phyloP scores from a whole-genome alignment of 768 basidiomycete species.

The Lentinula edodes region DNA sequence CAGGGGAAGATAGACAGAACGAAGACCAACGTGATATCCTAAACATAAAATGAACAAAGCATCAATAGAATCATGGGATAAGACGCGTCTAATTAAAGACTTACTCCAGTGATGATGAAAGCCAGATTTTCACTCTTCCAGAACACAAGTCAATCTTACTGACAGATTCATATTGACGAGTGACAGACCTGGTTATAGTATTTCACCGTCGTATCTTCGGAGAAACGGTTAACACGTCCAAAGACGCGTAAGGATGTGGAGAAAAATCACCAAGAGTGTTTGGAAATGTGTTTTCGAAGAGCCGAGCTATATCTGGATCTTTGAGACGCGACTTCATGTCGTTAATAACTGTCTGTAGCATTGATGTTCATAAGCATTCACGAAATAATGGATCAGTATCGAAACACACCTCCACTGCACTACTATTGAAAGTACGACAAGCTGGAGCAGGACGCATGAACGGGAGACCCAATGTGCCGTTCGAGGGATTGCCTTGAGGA shows the following conservation, averaged over 20 bases:
- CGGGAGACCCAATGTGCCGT: conserved; percentile 57
- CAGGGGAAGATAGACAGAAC: background rate
- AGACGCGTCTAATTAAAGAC: conserved; percentile 12
- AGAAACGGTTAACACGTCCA: background rate
- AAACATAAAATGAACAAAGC: background rate
- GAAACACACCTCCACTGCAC: conserved; percentile 58
- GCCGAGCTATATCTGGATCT: conserved; percentile 70
- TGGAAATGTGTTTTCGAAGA: conserved; percentile 82
- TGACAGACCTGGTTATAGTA: conserved; percentile 57
- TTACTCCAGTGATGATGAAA: conserved; percentile 75
- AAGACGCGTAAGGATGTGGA: background rate
- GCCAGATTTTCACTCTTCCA: conserved; percentile 60
- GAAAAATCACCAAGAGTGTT: conserved; percentile 62
- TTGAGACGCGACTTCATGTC: conserved; percentile 70
- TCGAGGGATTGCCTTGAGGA: conserved; percentile 56
- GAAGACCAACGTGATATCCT: conserved; percentile 68
- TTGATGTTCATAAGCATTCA: background rate
- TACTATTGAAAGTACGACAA: conserved; percentile 74
- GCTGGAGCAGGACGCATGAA: conserved; percentile 66
- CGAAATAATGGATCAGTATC: background rate
- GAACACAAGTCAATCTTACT: background rate
- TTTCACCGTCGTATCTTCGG: conserved; percentile 69
- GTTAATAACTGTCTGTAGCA: conserved; percentile 56
- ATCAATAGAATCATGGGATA: background rate
- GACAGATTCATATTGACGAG: background rate